phyloP scores from a whole-genome alignment of 2,329 filamentous ascomycete genomes.

The Ophiostoma quercus region DNA sequence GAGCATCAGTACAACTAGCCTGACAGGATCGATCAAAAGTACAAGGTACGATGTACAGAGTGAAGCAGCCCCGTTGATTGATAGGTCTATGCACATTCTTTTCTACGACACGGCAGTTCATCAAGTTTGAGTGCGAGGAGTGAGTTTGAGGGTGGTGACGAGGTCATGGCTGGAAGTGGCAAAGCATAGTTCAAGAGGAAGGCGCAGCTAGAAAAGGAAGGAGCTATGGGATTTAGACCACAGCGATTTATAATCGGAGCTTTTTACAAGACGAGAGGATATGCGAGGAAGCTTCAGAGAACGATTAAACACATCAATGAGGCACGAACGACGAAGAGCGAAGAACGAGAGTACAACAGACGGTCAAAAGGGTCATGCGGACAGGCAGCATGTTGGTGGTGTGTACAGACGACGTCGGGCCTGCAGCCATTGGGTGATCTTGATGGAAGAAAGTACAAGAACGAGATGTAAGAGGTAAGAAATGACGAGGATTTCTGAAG shows the following conservation, averaged over 20 bases:
- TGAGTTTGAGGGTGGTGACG: neutral
- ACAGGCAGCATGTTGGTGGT: slow-evolving; percentile 4
- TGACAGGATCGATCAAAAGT: neutral
- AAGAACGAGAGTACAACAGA: neutral
- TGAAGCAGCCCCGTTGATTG: neutral
- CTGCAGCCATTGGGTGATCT: neutral
- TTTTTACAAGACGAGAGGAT: neutral
- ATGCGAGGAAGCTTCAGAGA: neutral
- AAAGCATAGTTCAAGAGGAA: neutral
- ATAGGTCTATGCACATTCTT: neutral
- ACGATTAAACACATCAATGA: neutral
- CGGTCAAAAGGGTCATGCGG: neutral
- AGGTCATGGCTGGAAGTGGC: neutral
- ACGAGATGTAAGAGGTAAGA: neutral
- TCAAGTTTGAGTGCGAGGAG: neutral
- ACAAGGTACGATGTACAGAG: neutral
- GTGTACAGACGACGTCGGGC: slow-evolving; percentile 4
- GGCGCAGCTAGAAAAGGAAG: neutral
- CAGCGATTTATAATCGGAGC: neutral
- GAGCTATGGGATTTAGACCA: neutral
- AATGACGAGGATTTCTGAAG: neutral
- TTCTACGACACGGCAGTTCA: neutral
- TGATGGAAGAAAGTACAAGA: neutral
- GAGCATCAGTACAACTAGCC: neutral
- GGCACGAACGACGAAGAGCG: neutral